Percentiles rank a stretch among this genome's conserved stretches.
Evolutionary conservation across 352 stramenopile species (phyloP).

Genomic region (Pseudoperonospora humuli): DNA sequence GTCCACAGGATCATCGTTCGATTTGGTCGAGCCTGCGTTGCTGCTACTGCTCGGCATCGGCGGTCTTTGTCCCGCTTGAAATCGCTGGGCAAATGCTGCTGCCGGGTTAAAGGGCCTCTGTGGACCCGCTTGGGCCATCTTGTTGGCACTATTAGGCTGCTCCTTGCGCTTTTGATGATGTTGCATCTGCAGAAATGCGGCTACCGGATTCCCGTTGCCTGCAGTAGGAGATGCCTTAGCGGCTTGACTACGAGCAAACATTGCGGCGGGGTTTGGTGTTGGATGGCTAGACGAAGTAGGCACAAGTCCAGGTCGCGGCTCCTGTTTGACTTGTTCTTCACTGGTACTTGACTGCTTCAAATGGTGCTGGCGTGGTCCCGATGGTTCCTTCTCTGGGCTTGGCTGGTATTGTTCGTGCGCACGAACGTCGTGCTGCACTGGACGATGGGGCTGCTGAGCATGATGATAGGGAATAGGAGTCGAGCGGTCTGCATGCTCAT

Average conservation of each 20-base stretch:
- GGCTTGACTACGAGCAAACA: constrained; percentile 46
- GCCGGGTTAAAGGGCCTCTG: constrained; percentile 40
- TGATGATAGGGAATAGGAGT: constrained; percentile 13
- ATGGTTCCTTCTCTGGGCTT: constrained; percentile 23
- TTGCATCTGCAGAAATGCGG: constrained; percentile 50
- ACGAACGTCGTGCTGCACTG: constrained; percentile 6
- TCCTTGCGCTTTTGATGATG: constrained; percentile 29
- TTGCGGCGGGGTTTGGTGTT: constrained; percentile 43
- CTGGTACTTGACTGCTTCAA: constrained; percentile 8
- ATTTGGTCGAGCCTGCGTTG: constrained; percentile 26
- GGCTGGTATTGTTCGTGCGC: constrained; percentile 24
- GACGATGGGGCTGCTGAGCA: constrained; percentile 10
- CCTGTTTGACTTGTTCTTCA: constrained; percentile 9
- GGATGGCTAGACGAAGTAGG: constrained; percentile 5
- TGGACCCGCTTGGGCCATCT: constrained; percentile 8
- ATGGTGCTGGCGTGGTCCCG: constrained; percentile 13
- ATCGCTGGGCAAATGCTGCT: constrained; percentile 47
- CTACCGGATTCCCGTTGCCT: constrained; percentile 32
- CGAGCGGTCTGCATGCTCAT: constrained; percentile 19
- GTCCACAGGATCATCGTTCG: constrained; percentile 27
- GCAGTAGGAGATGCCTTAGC: constrained; percentile 15
- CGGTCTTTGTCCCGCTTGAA: constrained; percentile 35
- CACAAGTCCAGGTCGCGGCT: constrained; percentile 6
- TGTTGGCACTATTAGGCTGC: constrained; percentile 6
- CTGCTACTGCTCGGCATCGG: constrained; percentile 28